Percentiles rank a stretch among this genome's conserved stretches.
Evolutionary conservation across 345 rosid genomes (phyloP).

Genomic region (Psidium friedrichsthalianum): DNA sequence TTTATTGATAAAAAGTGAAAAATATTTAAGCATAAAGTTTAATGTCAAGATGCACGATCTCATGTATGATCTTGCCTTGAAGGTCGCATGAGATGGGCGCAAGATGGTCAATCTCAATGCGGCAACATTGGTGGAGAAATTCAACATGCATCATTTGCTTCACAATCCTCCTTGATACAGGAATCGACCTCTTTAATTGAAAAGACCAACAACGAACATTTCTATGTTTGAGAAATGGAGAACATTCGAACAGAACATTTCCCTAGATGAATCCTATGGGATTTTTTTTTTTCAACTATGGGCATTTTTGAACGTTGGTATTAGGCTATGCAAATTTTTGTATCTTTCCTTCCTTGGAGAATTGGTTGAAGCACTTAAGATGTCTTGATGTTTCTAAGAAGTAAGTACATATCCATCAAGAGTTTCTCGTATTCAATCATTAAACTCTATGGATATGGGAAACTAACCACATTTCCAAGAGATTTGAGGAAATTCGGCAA

Average conservation of each 20-base stretch:
- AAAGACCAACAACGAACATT: neutral
- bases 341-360: neutral
- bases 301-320: neutral
- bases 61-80: neutral
- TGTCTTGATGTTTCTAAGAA: neutral
- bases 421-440: neutral
- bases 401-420: neutral
- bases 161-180: neutral
- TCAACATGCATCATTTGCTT: neutral
- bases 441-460: neutral
- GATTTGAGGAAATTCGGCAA: neutral
- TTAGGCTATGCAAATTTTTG: neutral
- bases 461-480: neutral
- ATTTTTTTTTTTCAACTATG: neutral
- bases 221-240: neutral
- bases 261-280: neutral
- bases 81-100: neutral
- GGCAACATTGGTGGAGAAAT: neutral
- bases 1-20: neutral
- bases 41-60: neutral
- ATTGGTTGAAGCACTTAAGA: neutral
- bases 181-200: neutral
- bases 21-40: neutral
- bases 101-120: neutral
- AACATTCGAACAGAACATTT: neutral